Evolutionary conservation across 1,284 basidiomycete genomes (phyloP), one percentile per base, ranked within the genome.

Genomic region (Sporisorium reilianum): DNA sequence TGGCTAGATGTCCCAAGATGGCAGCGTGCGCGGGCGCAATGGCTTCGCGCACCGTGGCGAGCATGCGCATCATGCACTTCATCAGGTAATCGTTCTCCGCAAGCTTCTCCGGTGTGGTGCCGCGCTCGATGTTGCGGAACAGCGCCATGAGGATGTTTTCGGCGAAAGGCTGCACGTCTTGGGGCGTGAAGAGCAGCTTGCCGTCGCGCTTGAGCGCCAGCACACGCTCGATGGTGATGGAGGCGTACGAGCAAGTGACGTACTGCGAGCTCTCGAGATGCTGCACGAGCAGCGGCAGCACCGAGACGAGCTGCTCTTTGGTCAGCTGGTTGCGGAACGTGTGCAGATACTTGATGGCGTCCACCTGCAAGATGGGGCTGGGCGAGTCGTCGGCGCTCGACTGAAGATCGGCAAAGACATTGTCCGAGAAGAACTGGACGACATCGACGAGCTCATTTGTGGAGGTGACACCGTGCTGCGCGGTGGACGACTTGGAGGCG

Each of bases 1-100:
- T 86, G 55, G 95, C 91, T 3, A 99, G 89, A 22, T 92, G 91
- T 45, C 85, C 86, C 2, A 99, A 88, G 11, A 92, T 88, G n/a
- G 86, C 87, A 64, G 90, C 88, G 79, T 91, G 91, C 2, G 86
- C 88, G 0, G 92, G 90, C 0, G 88, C 90, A 42, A 98, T 87
- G 4, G 90, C 89, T 79, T 94, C 90, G 10, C 93, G 89, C 5
- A 94, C 92, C 0, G 93, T 97, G 57, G 97, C 88, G 79, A 98
- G 92, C 48, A 98, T 91, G 44, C 96, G 90, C 94, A 98, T 96
- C 23, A 90, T 90, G 94, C 96, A 97, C 87, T 94, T 95, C 94
- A 98, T 98, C 56, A 98, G 87, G 86, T 97, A 93, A 85, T 99
- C 96, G 82, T 99, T 99, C 85, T 98, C 95, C 0, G 97, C 94